Percentiles rank a stretch among this genome's conserved stretches.
phyloP scores from a whole-genome alignment of 2,329 filamentous ascomycete genomes.

The Penicillium crustosum region DNA sequence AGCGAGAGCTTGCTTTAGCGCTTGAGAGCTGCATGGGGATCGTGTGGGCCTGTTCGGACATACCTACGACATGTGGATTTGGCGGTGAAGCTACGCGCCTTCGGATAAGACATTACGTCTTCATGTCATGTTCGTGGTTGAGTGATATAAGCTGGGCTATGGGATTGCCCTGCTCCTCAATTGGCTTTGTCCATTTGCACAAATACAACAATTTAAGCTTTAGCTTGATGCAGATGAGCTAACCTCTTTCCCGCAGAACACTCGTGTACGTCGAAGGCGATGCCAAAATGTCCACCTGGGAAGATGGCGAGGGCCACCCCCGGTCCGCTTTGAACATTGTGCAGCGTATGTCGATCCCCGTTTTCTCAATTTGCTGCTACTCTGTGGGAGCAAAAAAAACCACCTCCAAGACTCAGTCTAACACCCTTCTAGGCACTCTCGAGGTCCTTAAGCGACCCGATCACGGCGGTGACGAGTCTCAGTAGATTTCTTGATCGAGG shows the following conservation, averaged over 20 bases:
- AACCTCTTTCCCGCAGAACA: constrained; percentile 53
- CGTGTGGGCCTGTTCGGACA: neutral
- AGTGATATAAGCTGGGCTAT: too few species aligned
- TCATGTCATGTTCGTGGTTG: neutral
- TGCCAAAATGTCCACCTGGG: constrained; percentile 65
- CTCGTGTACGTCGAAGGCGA: constrained; percentile 84
- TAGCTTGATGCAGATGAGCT: neutral
- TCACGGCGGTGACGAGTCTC: constrained; percentile 9
- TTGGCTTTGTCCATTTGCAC: neutral
- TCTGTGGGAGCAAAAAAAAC: neutral
- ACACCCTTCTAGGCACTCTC: constrained; percentile 26
- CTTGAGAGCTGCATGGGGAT: neutral
- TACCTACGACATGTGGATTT: neutral
- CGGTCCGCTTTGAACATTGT: constrained; percentile 64
- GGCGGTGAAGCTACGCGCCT: neutral
- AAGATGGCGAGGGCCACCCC: constrained; percentile 69
- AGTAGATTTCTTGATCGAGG: constrained; percentile 8
- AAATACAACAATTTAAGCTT: neutral
- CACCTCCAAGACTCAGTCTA: neutral
- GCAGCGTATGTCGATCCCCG: constrained; percentile 64
- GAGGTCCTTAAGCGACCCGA: constrained; percentile 38
- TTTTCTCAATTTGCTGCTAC: neutral
- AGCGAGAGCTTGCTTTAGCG: neutral
- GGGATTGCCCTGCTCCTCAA: neutral
- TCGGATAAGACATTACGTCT: neutral